phyloP scores from a whole-genome alignment of 164 flowering plant genomes.

The Stephania cephalantha region DNA sequence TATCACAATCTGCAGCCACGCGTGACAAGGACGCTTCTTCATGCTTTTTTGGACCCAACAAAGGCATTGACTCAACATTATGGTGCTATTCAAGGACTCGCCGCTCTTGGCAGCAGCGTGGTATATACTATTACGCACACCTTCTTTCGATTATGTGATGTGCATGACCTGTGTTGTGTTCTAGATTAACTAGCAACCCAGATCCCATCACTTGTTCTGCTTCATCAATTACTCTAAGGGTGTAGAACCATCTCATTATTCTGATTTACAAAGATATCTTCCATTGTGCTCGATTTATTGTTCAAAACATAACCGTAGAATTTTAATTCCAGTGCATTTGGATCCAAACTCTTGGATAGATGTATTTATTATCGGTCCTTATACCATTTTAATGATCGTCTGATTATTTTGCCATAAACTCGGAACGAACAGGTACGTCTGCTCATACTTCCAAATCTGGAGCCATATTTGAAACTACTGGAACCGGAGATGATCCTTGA shows the following conservation, averaged over 20 bases:
- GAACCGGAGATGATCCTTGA: conserved; percentile 77
- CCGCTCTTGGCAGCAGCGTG: conserved; percentile 83
- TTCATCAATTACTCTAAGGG: neutral
- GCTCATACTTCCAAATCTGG: conserved; percentile 86
- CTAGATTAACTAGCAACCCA: neutral
- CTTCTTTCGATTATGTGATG: neutral
- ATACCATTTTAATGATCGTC: neutral
- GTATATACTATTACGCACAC: conserved; percentile 32
- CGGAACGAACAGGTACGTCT: conserved; percentile 49
- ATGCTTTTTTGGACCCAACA: conserved; percentile 85
- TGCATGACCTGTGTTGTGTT: neutral
- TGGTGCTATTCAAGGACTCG: conserved; percentile 94
- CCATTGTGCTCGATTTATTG: too few species aligned
- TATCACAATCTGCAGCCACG: conserved; percentile 84
- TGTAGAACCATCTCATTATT: neutral
- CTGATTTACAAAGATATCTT: neutral
- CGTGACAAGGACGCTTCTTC: conserved; percentile 71
- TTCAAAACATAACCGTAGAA: too few species aligned
- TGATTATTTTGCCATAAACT: neutral
- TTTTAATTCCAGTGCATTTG: too few species aligned
- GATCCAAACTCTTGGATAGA: neutral
- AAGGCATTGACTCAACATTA: conserved; percentile 81
- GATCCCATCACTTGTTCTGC: neutral
- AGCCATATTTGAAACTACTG: conserved; percentile 70
- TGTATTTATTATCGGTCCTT: neutral